Evolutionary conservation across 495 filamentous ascomycete genomes (phyloP).

Genomic region (Pseudomonodictys pantanalensis): DNA sequence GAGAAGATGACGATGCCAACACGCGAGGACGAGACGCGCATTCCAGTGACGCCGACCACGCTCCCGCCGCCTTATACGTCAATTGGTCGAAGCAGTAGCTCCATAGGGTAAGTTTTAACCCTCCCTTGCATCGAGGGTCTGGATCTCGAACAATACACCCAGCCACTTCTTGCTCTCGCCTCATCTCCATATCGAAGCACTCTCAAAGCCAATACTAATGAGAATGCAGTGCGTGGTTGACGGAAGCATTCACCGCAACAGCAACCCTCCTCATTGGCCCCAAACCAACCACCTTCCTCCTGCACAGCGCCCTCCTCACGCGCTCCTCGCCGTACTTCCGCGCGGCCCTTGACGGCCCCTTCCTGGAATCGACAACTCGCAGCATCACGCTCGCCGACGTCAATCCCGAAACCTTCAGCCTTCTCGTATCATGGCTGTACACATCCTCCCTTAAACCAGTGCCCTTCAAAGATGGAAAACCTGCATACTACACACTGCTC

Average conservation of each 20-base stretch:
- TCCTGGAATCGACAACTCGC: constrained; percentile 45
- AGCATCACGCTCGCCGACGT: constrained; percentile 44
- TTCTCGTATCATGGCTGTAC: constrained; percentile 50
- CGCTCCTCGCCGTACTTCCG: constrained; percentile 49
- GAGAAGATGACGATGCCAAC: not conserved
- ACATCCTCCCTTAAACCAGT: constrained; percentile 31
- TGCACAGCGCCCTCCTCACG: constrained; percentile 48
- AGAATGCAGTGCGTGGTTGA: too few species aligned
- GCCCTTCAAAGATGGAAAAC: constrained; percentile 38
- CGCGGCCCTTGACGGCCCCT: constrained; percentile 48
- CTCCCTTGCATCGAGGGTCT: not conserved
- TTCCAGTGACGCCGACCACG: not conserved
- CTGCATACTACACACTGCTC: constrained; percentile 49
- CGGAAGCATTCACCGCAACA: constrained; percentile 26
- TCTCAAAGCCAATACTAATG: too few species aligned
- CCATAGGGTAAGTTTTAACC: constrained; percentile 16
- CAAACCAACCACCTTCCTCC: constrained; percentile 35
- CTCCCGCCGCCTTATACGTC: constrained; percentile 11
- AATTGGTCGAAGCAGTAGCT: constrained; percentile 3
- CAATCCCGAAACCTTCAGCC: constrained; percentile 43
- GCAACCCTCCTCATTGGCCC: constrained; percentile 43
- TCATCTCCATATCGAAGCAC: too few species aligned
- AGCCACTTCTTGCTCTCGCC: too few species aligned
- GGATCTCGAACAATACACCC: not conserved
- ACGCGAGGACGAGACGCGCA: not conserved